Conservation (phyloP, 179 eudicot genomes). For the Sideroxylon spinosum region DNA sequence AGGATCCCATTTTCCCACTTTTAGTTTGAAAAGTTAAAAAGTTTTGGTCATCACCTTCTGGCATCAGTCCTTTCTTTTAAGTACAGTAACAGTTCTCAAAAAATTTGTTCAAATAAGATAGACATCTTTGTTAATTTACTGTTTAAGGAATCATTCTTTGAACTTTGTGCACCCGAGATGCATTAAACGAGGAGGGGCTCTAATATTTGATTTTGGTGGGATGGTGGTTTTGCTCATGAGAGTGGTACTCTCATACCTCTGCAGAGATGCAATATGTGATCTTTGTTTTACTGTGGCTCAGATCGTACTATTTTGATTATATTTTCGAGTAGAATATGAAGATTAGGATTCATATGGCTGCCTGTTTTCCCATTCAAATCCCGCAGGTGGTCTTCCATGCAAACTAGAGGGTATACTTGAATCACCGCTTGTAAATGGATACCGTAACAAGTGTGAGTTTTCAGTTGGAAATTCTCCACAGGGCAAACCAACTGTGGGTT, state of each 20-base stretch:
- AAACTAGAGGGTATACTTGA: constrained; percentile 81
- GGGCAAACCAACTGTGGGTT: constrained; percentile 81
- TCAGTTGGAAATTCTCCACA: constrained; percentile 79
- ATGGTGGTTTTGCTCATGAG: neutral
- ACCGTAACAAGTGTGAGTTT: constrained; percentile 97
- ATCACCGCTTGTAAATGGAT: constrained; percentile 79
- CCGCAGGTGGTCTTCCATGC: constrained; percentile 91
- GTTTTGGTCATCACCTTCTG: neutral
- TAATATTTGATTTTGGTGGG: constrained; percentile 2
- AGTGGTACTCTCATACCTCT: neutral
- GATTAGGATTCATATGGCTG: constrained; percentile 4
- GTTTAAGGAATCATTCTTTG: neutral
- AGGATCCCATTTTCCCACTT: neutral
- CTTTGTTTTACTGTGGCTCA: neutral
- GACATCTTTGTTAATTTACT: neutral
- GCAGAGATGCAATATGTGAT: constrained; percentile 4
- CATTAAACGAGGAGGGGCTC: neutral
- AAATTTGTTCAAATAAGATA: neutral
- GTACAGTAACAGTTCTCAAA: neutral
- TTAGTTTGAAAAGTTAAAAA: neutral
- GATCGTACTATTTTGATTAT: neutral
- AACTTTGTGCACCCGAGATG: neutral
- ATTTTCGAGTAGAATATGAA: neutral
- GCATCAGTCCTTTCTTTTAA: neutral
- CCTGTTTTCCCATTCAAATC: constrained; percentile 16